Evolutionary conservation across 495 filamentous ascomycete genomes (phyloP), one percentile per base, ranked within the genome.

Genomic region (Amniculicola lignicola): DNA sequence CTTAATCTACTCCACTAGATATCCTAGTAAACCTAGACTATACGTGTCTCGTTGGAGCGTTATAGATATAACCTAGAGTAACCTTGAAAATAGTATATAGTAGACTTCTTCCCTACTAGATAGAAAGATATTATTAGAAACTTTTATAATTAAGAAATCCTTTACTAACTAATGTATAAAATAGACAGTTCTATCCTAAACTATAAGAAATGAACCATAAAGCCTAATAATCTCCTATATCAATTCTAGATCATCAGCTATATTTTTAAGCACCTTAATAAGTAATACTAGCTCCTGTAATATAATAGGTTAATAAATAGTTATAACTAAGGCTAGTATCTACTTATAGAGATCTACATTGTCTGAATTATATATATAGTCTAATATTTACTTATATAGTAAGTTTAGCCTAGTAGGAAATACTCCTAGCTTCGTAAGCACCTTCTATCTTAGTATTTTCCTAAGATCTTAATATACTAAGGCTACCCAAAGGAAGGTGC

Each of bases 321-420:
- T 33, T 7, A 33, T n/a, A n/a, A 33, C 29, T 9, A n/a, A 9
- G 29, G 29, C 7, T 9, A 33, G 29, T 9, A 33, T n/a, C 29
- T 33, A 16, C 38, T 21, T 12, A 16, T 16, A 41, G 18, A 41
- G 9, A 9, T 41, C 39, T 52, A 7, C 35, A 18, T 27, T n/a
- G n/a, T n/a, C n/a, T n/a, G n/a, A n/a, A n/a, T n/a, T 9, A 7
- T 33, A 9, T 9, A 69, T 59, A 33, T 68, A 51, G 1, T 65
- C 33, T 33, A 70, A 44, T 65, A 69, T 71, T 28, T 61, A 57
- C n/a, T 33, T 12, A 42, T 71, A 71, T 6, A 71, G 33, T 14
- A 40, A 22, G 37, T 61, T 40, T 31, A 71, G 65, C 18, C 60
- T 60, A 44, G 61, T 42, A n/a, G 69, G 65, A 46, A 67, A 57